Evolutionary conservation across 2,329 filamentous ascomycete genomes (phyloP), one percentile per base, ranked within the genome.

Genomic region (Fusarium mexicanum): DNA sequence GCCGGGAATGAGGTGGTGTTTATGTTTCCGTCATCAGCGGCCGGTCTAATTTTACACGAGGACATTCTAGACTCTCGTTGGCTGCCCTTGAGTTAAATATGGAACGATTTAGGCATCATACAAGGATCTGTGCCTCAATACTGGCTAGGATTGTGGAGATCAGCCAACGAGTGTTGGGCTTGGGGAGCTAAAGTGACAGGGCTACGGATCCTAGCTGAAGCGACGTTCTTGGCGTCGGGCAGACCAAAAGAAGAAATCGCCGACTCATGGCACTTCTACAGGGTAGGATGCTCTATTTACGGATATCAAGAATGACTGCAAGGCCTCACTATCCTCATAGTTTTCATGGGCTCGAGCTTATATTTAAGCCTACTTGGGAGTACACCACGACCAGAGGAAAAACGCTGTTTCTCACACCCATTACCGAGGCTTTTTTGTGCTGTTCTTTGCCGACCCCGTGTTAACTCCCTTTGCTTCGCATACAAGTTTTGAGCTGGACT

Each of bases 21-120:
- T 70, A 59, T 70, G 59, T 59, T 41, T 58, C 38, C 12, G 29
- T 53, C 59, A 64, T 51, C n/a, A 14, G 13, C n/a, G 50, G 44
- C 24, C 18, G 47, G 6, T 37, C 35, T 53, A 50, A 69, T 64
- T 47, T 53, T 37, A 48, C 57, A 18, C 9, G n/a, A 53, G n/a
- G 29, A 26, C 31, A 18, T 7, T 38, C 57, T n/a, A 24, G 37
- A 24, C 59, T 47, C 20, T 37, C n/a, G 58, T 65, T 70, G 66
- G 67, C 29, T 43, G 26, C 6, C 22, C 16, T 40, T 22, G n/a
- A 2, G 12, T 31, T 38, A 53, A 68, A 26, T 54, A 69, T 69
- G 66, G 66, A 55, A 54, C 64, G 22, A 33, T 54, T 55, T 54
- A 69, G 64, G 66, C 64, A 69, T 37, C 64, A 24, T 40, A 62